These are phyloP conservation scores for Claviceps capensis DNA, from an alignment of 2,329 filamentous ascomycete genomes.

Conservation along the genomic window DNA sequence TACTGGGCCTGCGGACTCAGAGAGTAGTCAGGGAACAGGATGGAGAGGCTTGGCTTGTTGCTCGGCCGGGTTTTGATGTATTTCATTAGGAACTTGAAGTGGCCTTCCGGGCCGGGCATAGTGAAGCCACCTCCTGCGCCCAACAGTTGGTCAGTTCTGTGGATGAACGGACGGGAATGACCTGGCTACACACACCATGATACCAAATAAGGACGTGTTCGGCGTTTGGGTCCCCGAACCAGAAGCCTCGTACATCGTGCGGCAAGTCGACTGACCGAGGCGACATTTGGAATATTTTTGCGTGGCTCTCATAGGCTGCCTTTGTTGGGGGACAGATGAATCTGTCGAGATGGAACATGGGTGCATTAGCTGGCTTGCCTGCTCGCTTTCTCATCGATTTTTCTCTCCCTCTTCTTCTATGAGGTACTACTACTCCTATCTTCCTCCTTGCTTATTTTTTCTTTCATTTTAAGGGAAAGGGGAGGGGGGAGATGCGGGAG, in stretches of 20 bases:
- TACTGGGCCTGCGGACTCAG: slow-evolving; percentile 9
- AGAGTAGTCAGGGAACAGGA: slow-evolving; percentile 10
- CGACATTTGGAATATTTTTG: slow-evolving; percentile 1
- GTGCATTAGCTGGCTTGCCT: neutral
- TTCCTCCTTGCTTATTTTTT: too few relatives aligned
- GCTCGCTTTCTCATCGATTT: too few relatives aligned
- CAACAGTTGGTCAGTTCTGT: neutral
- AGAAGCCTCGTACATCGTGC: slow-evolving; percentile 9
- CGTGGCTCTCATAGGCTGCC: slow-evolving; percentile 7
- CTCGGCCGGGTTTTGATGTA: slow-evolving; percentile 6
- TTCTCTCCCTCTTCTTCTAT: too few relatives aligned
- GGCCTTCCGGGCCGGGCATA: slow-evolving; percentile 8
- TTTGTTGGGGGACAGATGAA: slow-evolving; percentile 8
- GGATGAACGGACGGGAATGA: neutral
- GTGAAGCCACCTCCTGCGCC: slow-evolving; percentile 10
- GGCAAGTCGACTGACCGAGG: slow-evolving; percentile 7
- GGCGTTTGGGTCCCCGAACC: slow-evolving; percentile 10
- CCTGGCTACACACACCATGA: slow-evolving; percentile 7
- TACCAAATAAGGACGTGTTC: slow-evolving; percentile 11
- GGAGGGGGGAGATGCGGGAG: too few relatives aligned
- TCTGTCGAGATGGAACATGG: slow-evolving; percentile 1
- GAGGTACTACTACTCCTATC: too few relatives aligned
- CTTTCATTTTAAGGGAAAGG: neutral
- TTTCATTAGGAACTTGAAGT: slow-evolving; percentile 8
- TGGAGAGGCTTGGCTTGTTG: slow-evolving; percentile 6